Conservation (phyloP, 495 filamentous ascomycete genomes). For the Eremomyces bilateralis region DNA sequence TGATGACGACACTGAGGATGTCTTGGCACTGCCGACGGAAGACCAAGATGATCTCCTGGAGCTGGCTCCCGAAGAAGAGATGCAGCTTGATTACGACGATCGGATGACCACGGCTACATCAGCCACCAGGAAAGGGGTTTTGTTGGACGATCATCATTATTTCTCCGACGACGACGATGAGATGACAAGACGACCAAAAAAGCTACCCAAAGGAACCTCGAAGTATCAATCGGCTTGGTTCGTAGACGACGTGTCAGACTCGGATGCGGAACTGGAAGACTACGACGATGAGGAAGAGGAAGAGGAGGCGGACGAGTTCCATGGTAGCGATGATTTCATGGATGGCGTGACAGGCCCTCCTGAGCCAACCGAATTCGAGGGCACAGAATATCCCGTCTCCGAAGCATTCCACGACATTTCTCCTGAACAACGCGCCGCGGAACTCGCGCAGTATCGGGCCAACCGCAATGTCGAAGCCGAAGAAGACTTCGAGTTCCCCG, state of each 20-base stretch:
- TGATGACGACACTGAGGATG: constrained; percentile 29
- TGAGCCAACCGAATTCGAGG: constrained; percentile 41
- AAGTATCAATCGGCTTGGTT: constrained; percentile 89
- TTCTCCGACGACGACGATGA: constrained; percentile 78
- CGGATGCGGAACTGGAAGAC: constrained; percentile 64
- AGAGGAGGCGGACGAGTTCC: constrained; percentile 36
- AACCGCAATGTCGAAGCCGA: constrained; percentile 63
- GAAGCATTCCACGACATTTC: constrained; percentile 79
- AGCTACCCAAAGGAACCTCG: constrained; percentile 76
- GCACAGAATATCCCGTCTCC: constrained; percentile 72
- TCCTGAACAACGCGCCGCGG: constrained; percentile 62
- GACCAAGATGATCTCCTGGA: constrained; percentile 66
- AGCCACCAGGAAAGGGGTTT: constrained; percentile 48
- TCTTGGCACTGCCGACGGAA: constrained; percentile 44
- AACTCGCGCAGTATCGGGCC: constrained; percentile 57
- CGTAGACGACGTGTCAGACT: constrained; percentile 66
- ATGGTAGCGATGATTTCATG: constrained; percentile 55
- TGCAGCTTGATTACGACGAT: constrained; percentile 46
- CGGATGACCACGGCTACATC: constrained; percentile 32
- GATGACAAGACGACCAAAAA: constrained; percentile 39
- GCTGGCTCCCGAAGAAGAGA: constrained; percentile 64
- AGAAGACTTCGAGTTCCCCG: constrained; percentile 87
- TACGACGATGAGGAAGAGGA: constrained; percentile 27
- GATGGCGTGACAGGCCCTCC: constrained; percentile 26
- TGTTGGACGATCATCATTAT: constrained; percentile 94